Percentiles rank a stretch among this genome's conserved stretches.
phyloP scores from a whole-genome alignment of 495 filamentous ascomycete genomes.

The Symbiotaphrina buchneri region DNA sequence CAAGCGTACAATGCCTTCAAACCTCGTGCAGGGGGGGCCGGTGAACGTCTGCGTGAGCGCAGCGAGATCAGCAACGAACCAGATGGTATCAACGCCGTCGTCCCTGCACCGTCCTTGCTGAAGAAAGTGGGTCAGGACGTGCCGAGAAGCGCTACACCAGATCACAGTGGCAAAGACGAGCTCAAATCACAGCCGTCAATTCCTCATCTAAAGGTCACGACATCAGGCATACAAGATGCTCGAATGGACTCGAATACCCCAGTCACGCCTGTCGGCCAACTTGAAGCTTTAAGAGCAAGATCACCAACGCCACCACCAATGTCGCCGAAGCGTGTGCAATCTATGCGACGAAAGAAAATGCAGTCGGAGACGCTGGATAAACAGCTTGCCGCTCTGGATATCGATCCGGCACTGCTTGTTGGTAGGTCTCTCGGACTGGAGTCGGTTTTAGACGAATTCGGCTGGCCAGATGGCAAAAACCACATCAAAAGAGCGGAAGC shows the following conservation, averaged over 20 bases:
- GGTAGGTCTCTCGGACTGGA: conserved; percentile 42
- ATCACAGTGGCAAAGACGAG: conserved; percentile 7
- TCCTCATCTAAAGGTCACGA: no score
- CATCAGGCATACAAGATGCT: no score
- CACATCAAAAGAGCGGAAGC: conserved; percentile 55
- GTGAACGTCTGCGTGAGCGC: conserved; percentile 37
- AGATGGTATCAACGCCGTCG: conserved; percentile 72
- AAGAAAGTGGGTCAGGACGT: conserved; percentile 7
- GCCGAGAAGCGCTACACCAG: conserved; percentile 6
- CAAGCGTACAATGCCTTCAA: conserved; percentile 66
- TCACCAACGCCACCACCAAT: no score
- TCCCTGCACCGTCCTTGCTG: conserved; percentile 40
- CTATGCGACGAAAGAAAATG: no score
- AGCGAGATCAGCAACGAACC: conserved; percentile 36
- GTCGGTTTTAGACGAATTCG: conserved; percentile 62
- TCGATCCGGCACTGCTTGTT: conserved; percentile 47
- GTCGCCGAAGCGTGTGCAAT: no score
- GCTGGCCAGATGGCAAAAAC: conserved; percentile 62
- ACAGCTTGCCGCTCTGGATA: conserved; percentile 54
- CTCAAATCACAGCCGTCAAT: no score
- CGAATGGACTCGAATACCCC: no score
- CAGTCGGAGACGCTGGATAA: no score
- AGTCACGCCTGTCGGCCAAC: no score
- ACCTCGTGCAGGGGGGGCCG: conserved; percentile 61
- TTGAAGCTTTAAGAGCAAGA: no score